Base-by-base conservation (phyloP, 2,329 filamentous ascomycete species). In the Hypoxylon sp. region DNA sequence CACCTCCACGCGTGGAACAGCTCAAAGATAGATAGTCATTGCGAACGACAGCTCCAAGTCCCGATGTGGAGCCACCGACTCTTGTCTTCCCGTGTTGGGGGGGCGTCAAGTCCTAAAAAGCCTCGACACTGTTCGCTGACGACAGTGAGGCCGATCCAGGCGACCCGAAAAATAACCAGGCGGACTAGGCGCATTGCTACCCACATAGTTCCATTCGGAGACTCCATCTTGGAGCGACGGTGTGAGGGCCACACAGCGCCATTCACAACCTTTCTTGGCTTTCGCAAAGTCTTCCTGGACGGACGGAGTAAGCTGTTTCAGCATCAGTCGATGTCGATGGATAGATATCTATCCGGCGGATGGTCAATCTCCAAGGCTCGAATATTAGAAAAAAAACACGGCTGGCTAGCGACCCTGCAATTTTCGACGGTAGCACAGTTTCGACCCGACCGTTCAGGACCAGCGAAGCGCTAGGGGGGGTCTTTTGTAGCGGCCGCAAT, bases 191-290 rank as follows among this genome's bases (percentile, higher is more conserved):
- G 30, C 38, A 46, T 40, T 57, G 13, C 46, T 51, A 57, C 55
- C 45, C 51, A 51, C 30, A 34, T 21, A 26, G 50, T 57, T 44
- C 38, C 46, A 55, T 36, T 25, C 54, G 51, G 51, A 37, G 41
- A 27, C 36, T 41, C 31, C 31, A 43, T 25, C 25, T 20, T 41
- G 36, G 31, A 35, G 37, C 45, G 38, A 37, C 48, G 49, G 26
- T 34, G 19, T 38, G 13, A 25, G 19, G 29, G 21, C 42, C 12
- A 27, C 32, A 15, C 31, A 26, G 41, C 13, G 29, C 27, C 19
- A 17, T 41, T 45, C 21, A 25, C 21, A 9, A 6, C 23, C 15
- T 20, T 17, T 45, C 36, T 42, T 36, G 44, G 38, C 43, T 27
- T 34, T 36, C 50, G 36, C 49, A 31, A 43, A 30, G n/a, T 52